Evolutionary conservation across 371 early-diverging fungal genomes (phyloP).

Genomic region (Phascolomyces articulosus): DNA sequence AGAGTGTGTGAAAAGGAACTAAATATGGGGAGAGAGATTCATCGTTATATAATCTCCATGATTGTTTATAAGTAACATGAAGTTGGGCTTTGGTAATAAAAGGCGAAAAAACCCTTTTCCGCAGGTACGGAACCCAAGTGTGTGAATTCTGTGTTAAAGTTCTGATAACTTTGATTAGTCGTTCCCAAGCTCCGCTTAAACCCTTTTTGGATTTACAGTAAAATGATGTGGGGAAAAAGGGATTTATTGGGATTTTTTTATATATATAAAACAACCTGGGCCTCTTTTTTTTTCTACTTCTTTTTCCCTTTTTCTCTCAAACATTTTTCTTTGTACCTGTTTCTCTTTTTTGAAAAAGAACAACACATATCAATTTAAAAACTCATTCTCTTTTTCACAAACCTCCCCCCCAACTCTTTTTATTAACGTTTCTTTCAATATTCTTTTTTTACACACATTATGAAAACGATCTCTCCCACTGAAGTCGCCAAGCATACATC

Average conservation of each 20-base stretch:
- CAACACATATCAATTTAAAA: background rate
- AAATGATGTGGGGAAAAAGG: too few relatives aligned
- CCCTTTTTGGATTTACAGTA: too few relatives aligned
- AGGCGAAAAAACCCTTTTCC: background rate
- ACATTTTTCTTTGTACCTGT: too few relatives aligned
- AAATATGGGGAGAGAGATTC: too few relatives aligned
- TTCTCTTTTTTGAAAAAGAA: background rate
- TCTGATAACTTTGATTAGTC: too few relatives aligned
- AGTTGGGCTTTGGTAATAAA: too few relatives aligned
- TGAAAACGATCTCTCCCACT: conserved; percentile 38
- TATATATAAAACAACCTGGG: background rate
- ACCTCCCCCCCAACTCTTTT: conserved; percentile 44
- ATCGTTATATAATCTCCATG: too few relatives aligned
- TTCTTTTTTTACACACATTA: too few relatives aligned
- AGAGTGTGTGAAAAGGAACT: too few relatives aligned
- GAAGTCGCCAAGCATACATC: conserved; percentile 77
- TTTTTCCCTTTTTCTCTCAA: too few relatives aligned
- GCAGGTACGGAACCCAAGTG: background rate
- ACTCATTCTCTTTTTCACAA: too few relatives aligned
- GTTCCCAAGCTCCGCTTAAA: conserved; percentile 4
- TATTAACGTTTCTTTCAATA: background rate
- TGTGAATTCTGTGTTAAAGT: background rate
- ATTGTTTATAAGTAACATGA: too few relatives aligned
- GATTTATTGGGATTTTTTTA: background rate
- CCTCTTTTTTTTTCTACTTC: background rate